These are phyloP conservation scores for Pleurotus pulmonarius DNA, from an alignment of 768 basidiomycete species.

Conservation along the genomic window DNA sequence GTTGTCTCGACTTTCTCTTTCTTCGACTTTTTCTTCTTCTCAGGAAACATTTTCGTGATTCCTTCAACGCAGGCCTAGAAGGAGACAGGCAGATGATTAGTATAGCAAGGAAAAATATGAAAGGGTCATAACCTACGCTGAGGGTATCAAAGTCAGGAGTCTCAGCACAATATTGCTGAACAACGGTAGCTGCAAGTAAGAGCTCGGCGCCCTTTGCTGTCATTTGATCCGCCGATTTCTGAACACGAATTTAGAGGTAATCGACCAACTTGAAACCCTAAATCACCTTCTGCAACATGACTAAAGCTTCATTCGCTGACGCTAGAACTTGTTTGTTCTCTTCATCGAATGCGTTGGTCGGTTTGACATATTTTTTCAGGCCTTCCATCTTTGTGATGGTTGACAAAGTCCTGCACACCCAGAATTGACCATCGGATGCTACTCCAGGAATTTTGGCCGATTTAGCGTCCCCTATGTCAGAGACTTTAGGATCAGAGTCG, in stretches of 20 bases:
- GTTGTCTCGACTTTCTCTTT: slow-evolving; percentile 31
- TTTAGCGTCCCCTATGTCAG: slow-evolving; percentile 38
- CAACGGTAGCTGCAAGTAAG: slow-evolving; percentile 62
- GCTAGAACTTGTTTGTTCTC: slow-evolving; percentile 44
- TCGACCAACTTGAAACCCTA: background rate
- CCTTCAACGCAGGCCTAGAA: slow-evolving; percentile 59
- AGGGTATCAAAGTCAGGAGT: slow-evolving; percentile 35
- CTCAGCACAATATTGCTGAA: slow-evolving; percentile 69
- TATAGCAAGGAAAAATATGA: background rate
- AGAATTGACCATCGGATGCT: slow-evolving; percentile 72
- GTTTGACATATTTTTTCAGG: slow-evolving; percentile 64
- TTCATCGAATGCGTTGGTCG: slow-evolving; percentile 49
- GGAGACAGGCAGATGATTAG: background rate
- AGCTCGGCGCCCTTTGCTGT: slow-evolving; percentile 67
- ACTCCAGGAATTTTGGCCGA: slow-evolving; percentile 53
- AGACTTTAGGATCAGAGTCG: background rate
- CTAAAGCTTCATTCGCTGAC: slow-evolving; percentile 39
- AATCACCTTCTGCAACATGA: slow-evolving; percentile 43
- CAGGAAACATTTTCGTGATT: slow-evolving; percentile 49
- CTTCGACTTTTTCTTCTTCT: slow-evolving; percentile 35
- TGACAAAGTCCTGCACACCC: slow-evolving; percentile 65
- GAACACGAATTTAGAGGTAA: slow-evolving; percentile 2
- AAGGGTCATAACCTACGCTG: background rate
- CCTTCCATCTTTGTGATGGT: slow-evolving; percentile 55
- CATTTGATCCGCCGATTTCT: slow-evolving; percentile 25